Evolutionary conservation across 768 basidiomycete genomes (phyloP).

Genomic region (Naganishia kalamii): DNA sequence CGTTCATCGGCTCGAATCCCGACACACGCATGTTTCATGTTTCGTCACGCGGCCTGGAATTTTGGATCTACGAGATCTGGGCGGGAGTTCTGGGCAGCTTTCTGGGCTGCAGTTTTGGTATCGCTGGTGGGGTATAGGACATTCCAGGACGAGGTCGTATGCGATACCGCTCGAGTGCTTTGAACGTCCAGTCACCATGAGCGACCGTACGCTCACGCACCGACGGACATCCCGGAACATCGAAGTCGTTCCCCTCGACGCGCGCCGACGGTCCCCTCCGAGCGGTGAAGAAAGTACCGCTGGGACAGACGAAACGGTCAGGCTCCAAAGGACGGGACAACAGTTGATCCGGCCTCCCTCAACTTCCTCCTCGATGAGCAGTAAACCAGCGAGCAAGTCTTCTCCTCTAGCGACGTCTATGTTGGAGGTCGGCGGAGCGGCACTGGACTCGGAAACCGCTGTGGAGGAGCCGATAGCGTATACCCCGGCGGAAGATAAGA

Average conservation of each 20-base stretch:
- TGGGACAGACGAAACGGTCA: neutral
- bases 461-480: slow-evolving; percentile 3
- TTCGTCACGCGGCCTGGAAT: too few species aligned
- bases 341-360: neutral
- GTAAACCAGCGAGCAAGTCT: neutral
- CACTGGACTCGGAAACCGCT: neutral
- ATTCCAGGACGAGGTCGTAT: too few species aligned
- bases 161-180: too few species aligned
- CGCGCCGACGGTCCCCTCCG: neutral
- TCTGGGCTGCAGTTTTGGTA: too few species aligned
- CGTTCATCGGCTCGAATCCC: too few species aligned
- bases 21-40: too few species aligned
- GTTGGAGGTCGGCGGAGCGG: neutral
- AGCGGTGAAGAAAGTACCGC: too few species aligned
- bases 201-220: neutral
- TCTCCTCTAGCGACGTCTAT: neutral
- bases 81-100: too few species aligned
- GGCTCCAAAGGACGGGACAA: neutral
- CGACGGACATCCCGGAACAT: neutral
- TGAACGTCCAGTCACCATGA: too few species aligned
- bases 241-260: neutral
- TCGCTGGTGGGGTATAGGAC: too few species aligned
- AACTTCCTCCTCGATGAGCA: neutral
- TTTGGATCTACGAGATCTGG: too few species aligned
- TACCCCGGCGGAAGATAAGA: slow-evolving; percentile 24